A percentile compares a stretch with the other conserved stretches of the same genome.
Evolutionary conservation across 163 green algal genomes (phyloP).

Genomic region (Scenedesmus sp.): DNA sequence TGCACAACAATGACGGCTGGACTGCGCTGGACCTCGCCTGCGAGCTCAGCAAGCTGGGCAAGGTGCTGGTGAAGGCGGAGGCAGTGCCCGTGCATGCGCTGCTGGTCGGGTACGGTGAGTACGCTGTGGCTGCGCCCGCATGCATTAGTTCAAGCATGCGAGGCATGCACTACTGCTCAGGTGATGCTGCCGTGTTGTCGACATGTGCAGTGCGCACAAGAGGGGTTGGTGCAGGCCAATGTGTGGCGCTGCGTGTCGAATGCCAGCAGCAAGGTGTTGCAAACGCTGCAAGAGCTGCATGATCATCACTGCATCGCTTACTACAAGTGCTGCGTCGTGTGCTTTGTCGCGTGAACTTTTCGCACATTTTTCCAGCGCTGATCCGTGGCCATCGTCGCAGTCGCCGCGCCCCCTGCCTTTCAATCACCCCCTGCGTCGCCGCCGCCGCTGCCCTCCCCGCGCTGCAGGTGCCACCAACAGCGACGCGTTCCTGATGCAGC

Average conservation of each 20-base stretch:
- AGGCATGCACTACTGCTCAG: too few relatives aligned
- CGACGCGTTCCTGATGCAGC: constrained; percentile 38
- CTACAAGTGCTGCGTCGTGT: too few relatives aligned
- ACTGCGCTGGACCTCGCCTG: constrained; percentile 49
- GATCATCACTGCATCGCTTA: too few relatives aligned
- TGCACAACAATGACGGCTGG: constrained; percentile 41
- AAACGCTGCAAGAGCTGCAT: too few relatives aligned
- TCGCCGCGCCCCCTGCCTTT: not conserved
- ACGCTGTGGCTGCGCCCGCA: not conserved
- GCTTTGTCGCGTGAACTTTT: too few relatives aligned
- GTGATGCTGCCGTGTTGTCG: not conserved
- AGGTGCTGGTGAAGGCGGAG: constrained; percentile 31
- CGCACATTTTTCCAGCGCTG: too few relatives aligned
- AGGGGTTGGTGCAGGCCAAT: too few relatives aligned
- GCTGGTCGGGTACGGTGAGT: constrained; percentile 43
- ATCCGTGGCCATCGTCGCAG: too few relatives aligned
- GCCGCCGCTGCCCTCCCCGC: not conserved
- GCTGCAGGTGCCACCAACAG: constrained; percentile 37
- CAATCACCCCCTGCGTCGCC: not conserved
- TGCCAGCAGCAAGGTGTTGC: too few relatives aligned
- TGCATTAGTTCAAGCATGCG: not conserved
- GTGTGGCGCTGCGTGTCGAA: too few relatives aligned
- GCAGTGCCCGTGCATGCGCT: constrained; percentile 40
- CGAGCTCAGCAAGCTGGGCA: constrained; percentile 30
- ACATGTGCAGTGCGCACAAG: too few relatives aligned